Conservation (phyloP, 2,329 filamentous ascomycete genomes). For the Piedraia hortae region DNA sequence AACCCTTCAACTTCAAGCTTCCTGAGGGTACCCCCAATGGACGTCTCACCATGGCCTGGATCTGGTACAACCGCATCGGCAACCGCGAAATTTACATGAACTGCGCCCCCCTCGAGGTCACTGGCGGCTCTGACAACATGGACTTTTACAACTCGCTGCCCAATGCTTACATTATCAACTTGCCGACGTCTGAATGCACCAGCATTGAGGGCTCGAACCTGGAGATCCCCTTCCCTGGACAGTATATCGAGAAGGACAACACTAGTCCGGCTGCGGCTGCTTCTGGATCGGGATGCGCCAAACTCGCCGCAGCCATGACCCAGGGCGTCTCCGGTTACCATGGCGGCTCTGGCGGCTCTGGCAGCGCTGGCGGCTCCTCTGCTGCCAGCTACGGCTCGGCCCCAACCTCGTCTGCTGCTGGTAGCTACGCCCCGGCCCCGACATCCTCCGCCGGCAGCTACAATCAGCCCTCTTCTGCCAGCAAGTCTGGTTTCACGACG, state of each 20-base stretch:
- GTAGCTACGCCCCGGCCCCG: constrained; percentile 1
- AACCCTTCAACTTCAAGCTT: constrained; percentile 42
- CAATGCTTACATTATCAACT: constrained; percentile 41
- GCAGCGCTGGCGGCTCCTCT: constrained; percentile 1
- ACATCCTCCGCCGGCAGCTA: constrained; percentile 1
- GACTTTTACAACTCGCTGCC: constrained; percentile 33
- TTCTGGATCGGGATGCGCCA: constrained; percentile 5
- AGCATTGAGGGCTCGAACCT: constrained; percentile 2
- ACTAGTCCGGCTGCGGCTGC: constrained; percentile 2
- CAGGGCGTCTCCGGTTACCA: constrained; percentile 4
- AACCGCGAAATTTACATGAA: constrained; percentile 97
- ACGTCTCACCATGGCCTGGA: constrained; percentile 56
- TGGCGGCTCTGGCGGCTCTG: too few relatives aligned
- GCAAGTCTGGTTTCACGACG: constrained; percentile 1
- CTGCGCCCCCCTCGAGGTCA: constrained; percentile 48
- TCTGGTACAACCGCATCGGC: constrained; percentile 75
- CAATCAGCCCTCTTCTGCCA: constrained; percentile 1
- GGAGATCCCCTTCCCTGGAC: constrained; percentile 7
- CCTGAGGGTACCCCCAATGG: constrained; percentile 47
- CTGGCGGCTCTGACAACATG: constrained; percentile 16
- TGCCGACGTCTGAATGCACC: constrained; percentile 4
- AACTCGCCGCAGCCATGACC: constrained; percentile 4
- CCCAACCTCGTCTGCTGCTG: constrained; percentile 8
- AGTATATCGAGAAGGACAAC: constrained; percentile 2
- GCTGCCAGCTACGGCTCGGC: constrained; percentile 2